Evolutionary conservation across 2,329 filamentous ascomycete species (phyloP), one percentile per base, ranked within the genome.

Genomic region (Ilyonectria robusta): DNA sequence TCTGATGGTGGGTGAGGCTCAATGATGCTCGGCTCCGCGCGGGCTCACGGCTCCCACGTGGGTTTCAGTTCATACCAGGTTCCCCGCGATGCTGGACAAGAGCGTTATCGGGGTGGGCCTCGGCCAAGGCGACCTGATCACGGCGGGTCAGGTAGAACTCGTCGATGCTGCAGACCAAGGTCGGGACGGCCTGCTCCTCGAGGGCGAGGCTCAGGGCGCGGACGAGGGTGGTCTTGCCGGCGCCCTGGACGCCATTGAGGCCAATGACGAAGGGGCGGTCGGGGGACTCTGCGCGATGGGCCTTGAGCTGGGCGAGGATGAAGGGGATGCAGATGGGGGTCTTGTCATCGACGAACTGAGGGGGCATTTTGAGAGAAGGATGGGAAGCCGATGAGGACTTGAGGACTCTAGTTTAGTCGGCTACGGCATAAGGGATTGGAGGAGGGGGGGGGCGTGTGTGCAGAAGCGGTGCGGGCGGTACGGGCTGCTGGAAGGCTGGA

Each of bases 201-300:
- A 95, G 87, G 15, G 87, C 88, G 21, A 84, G 78, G 71, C 89
- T 87, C 48, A 97, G 87, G 5, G 88, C 85, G 42, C 86, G 86
- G 42, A 95, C 94, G 75, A 97, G 87, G 13, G 95, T 97, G 4
- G 95, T 97, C 84, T 98, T 98, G 72, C 95, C 95, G 42, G 93
- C 92, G 67, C 95, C 95, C 82, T 98, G 95, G 31, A 97, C 90
- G 67, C 95, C 95, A 75, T 97, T 97, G 75, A 98, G 87, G 53
- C 94, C 95, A 69, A 98, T 87, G 78, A 97, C 89, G 80, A 97
- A 77, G 31, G 94, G 94, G 21, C 86, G 87, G 75, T 71, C 62
- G 81, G 82, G 71, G 33, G 69, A 62, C 46, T 70, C 59, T 59
- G 77, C 64, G 67, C 82, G 83, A 77, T 92, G 87, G 40, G 79